Evolutionary conservation across 495 filamentous ascomycete species (phyloP).

Genomic region (Penicillium verhagenii): DNA sequence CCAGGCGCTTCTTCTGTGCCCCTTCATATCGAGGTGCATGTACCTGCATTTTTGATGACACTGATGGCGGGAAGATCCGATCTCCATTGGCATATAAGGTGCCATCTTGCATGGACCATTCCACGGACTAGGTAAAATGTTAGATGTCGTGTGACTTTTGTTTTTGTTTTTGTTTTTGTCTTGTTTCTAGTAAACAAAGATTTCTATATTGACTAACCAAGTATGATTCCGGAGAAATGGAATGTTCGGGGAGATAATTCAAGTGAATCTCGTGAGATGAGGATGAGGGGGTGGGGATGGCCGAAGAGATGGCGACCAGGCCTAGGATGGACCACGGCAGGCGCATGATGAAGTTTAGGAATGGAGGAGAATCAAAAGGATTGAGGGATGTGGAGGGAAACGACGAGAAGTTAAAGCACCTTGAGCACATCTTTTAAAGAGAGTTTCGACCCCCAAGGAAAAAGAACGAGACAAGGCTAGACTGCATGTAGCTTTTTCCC

Average conservation of each 20-base stretch:
- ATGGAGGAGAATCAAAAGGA: not conserved
- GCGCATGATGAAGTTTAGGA: constrained; percentile 18
- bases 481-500: too few species aligned
- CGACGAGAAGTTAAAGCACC: not conserved
- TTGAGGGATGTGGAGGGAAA: not conserved
- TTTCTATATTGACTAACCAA: constrained; percentile 24
- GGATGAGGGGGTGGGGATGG: constrained; percentile 16
- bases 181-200: too few species aligned
- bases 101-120: constrained; percentile 39
- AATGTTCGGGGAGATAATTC: constrained; percentile 17
- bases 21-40: constrained; percentile 24
- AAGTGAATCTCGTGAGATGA: constrained; percentile 26
- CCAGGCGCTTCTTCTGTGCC: not conserved
- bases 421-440: not conserved
- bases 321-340: constrained; percentile 12
- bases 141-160: not conserved
- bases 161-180: not conserved
- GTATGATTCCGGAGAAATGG: constrained; percentile 17
- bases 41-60: constrained; percentile 35
- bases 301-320: constrained; percentile 16
- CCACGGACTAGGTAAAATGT: constrained; percentile 28
- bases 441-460: too few species aligned
- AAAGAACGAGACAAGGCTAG: too few species aligned
- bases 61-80: constrained; percentile 41
- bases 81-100: constrained; percentile 43